Base-by-base conservation (phyloP, 2,329 filamentous ascomycete genomes). In the Monilinia vaccinii-corymbosi region DNA sequence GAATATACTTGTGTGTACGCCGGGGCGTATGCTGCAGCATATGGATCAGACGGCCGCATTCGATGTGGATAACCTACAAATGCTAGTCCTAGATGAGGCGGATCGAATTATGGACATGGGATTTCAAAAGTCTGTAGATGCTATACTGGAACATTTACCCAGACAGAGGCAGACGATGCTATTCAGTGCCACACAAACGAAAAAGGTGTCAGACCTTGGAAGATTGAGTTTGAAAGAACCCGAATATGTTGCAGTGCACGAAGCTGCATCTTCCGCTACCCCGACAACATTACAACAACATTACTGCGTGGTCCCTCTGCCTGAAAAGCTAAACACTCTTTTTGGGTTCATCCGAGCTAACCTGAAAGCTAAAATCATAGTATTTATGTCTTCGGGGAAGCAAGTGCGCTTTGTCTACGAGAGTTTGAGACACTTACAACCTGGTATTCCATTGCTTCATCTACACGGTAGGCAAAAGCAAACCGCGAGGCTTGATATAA, bases 91-190 rank as follows among this genome's bases (percentile, higher is more conserved):
- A 60, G 94, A 99, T 69, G 94, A 99, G 74, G 94, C 94, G 3
- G 94, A 99, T 73, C 84, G 94, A 44, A 97, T 97, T 70, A 85
- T 99, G 81, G 94, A 99, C 71, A 94, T 97, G 91, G 94, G 94
- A 6, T 99, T 99, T 73, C 87, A 96, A 73, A 79, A 81, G 6
- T 90, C 90, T 1, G 86, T 99, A 4, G 94, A 99, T 74, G 94
- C 94, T 0, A 88, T 99, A 55, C 76, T 99, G 32, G 91, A 96
- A 63, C 95, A 97, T 71, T 78, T 99, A 1, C 94, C 94, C 1
- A 86, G 84, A 68, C 78, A 87, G 32, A 81, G 94, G 63, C 94
- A 99, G 75, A 99, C 94, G 0, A 80, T 99, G 71, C 83, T 99
- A 11, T 99, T 97, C 78, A 95, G 89, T 71, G 94, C 94, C 0